Evolutionary conservation across 805 yeast genomes (phyloP).

Genomic region (Saccharomycopsis fodiens): DNA sequence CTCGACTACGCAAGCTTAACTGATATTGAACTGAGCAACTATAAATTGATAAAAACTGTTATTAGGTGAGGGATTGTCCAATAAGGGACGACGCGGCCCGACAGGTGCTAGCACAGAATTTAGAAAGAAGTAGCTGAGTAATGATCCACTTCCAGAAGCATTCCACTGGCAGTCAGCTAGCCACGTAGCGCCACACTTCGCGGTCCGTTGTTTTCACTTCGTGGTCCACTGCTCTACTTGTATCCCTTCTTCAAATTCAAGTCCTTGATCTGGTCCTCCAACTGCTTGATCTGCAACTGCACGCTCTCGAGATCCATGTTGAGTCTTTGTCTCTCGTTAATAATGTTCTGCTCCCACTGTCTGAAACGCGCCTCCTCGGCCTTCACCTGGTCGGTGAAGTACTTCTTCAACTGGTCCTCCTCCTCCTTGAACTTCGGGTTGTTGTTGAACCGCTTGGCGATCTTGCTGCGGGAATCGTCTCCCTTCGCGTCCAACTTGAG

Average conservation of each 20-base stretch:
- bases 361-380: constrained; percentile 95
- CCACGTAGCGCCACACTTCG: neutral
- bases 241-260: constrained; percentile 48
- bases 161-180: neutral
- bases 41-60: no score
- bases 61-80: neutral
- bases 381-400: constrained; percentile 94
- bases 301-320: constrained; percentile 90
- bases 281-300: constrained; percentile 63
- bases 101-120: no score
- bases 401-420: constrained; percentile 87
- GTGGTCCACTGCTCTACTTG: constrained; percentile 10
- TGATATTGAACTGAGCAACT: neutral
- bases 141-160: no score
- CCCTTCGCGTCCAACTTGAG: constrained; percentile 47
- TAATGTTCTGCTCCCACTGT: constrained; percentile 97
- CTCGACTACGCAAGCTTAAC: no score
- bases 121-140: no score
- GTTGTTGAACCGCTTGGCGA: constrained; percentile 37
- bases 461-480: constrained; percentile 34
- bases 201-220: neutral
- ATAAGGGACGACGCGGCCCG: no score
- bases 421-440: constrained; percentile 96
- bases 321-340: constrained; percentile 87
- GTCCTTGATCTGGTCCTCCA: constrained; percentile 69